phyloP scores from a whole-genome alignment of 768 basidiomycete genomes.

The Myochromella boudieri region DNA sequence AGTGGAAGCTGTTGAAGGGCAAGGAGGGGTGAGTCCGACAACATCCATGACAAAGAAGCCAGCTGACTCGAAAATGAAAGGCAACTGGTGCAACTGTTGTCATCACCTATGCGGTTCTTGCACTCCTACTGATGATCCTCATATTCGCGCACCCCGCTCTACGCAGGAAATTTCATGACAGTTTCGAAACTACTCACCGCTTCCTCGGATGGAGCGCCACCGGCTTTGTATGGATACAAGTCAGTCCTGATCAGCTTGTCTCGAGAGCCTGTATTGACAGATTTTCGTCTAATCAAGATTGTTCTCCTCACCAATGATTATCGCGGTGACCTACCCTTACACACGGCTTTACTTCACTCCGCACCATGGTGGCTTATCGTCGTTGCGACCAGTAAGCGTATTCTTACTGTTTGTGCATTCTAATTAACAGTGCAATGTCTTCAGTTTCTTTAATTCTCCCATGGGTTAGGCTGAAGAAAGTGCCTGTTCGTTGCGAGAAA shows the following conservation, averaged over 20 bases:
- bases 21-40: constrained; percentile 27
- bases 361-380: constrained; percentile 42
- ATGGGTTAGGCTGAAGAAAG: constrained; percentile 43
- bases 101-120: constrained; percentile 7
- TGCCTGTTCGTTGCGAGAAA: constrained; percentile 38
- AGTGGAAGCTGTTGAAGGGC: constrained; percentile 40
- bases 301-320: constrained; percentile 42
- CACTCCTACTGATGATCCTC: constrained; percentile 34
- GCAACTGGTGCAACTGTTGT: constrained; percentile 7
- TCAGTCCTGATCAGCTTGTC: constrained; percentile 14
- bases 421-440: neutral
- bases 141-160: constrained; percentile 38
- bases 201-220: constrained; percentile 46
- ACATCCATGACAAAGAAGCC: neutral
- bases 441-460: constrained; percentile 38
- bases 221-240: constrained; percentile 43
- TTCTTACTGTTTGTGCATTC: too few species aligned
- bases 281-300: neutral
- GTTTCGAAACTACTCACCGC: constrained; percentile 43
- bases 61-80: neutral
- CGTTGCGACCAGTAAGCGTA: constrained; percentile 27
- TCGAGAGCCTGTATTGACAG: neutral
- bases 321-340: constrained; percentile 14
- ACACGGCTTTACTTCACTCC: constrained; percentile 10
- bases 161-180: constrained; percentile 36